Conservation (phyloP, 169 alveolate species). For the Theileria orientalis region DNA sequence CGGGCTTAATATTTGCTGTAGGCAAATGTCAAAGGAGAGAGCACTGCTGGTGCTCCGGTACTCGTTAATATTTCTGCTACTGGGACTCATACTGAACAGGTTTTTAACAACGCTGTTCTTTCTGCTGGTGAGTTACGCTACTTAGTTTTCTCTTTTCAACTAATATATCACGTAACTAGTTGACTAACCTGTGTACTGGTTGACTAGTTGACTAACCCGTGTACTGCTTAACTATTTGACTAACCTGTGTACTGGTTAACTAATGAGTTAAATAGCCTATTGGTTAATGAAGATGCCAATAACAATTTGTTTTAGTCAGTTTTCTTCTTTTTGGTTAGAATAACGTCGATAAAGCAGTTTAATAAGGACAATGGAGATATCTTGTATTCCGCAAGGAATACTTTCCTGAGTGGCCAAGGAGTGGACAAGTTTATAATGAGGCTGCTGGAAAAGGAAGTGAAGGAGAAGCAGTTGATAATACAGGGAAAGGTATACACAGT, state of each 20-base stretch:
- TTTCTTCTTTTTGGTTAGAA: neutral
- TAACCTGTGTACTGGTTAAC: too few relatives aligned
- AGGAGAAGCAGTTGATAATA: neutral
- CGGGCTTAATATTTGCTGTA: neutral
- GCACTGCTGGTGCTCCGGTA: neutral
- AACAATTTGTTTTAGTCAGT: neutral
- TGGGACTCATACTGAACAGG: constrained; percentile 26
- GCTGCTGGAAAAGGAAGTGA: neutral
- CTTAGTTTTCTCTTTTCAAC: too few relatives aligned
- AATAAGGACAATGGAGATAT: constrained; percentile 39
- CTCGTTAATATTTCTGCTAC: neutral
- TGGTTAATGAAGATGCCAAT: too few relatives aligned
- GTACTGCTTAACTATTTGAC: too few relatives aligned
- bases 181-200: too few relatives aligned
- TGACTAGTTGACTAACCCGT: too few relatives aligned
- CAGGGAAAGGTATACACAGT: neutral
- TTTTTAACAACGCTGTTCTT: constrained; percentile 9
- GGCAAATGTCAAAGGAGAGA: neutral
- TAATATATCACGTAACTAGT: too few relatives aligned
- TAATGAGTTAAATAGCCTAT: too few relatives aligned
- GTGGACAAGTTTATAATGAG: neutral
- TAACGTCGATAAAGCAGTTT: constrained; percentile 31
- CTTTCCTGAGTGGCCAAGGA: constrained; percentile 23
- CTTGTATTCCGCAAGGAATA: constrained; percentile 2
- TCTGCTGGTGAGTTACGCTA: constrained; percentile 12